Conservation (phyloP, 2,329 filamentous ascomycete species). For the Hymenoscyphus repandus region DNA sequence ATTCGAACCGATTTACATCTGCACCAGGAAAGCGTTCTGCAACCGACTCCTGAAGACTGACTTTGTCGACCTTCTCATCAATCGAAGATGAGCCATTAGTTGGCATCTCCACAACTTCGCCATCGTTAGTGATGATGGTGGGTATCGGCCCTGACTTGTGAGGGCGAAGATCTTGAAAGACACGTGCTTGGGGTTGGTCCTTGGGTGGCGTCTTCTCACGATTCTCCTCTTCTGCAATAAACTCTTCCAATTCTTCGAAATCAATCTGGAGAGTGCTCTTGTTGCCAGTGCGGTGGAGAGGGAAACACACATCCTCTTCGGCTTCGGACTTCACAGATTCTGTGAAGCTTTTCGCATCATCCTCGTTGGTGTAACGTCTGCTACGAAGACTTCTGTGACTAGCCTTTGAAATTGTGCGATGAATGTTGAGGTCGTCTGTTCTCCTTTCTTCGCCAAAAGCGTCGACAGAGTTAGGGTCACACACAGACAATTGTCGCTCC, state of each 20-base stretch:
- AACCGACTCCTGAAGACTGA: constrained; percentile 25
- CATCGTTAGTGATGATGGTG: constrained; percentile 41
- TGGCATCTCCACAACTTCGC: constrained; percentile 51
- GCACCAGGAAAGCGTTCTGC: constrained; percentile 33
- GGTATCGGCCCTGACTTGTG: constrained; percentile 10
- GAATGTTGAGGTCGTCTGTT: constrained; percentile 59
- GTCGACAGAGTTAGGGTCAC: constrained; percentile 79
- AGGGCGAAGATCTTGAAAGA: constrained; percentile 30
- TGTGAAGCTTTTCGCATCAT: constrained; percentile 56
- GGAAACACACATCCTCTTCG: constrained; percentile 87
- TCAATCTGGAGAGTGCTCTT: constrained; percentile 80
- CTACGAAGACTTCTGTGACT: constrained; percentile 56
- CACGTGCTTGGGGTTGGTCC: constrained; percentile 26
- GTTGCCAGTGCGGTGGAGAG: constrained; percentile 59
- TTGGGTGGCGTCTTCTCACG: constrained; percentile 35
- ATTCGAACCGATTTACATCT: constrained; percentile 81
- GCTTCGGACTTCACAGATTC: constrained; percentile 61
- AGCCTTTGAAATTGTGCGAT: constrained; percentile 65
- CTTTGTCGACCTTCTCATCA: constrained; percentile 42
- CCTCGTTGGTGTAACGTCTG: constrained; percentile 54
- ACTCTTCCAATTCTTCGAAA: constrained; percentile 90
- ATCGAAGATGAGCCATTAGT: constrained; percentile 39
- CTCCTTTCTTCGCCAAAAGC: constrained; percentile 86
- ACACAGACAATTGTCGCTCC: constrained; percentile 62
- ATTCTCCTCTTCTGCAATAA: constrained; percentile 63